These are phyloP conservation scores for Crucibulum laeve DNA, from an alignment of 768 basidiomycete genomes.

Conservation along the genomic window DNA sequence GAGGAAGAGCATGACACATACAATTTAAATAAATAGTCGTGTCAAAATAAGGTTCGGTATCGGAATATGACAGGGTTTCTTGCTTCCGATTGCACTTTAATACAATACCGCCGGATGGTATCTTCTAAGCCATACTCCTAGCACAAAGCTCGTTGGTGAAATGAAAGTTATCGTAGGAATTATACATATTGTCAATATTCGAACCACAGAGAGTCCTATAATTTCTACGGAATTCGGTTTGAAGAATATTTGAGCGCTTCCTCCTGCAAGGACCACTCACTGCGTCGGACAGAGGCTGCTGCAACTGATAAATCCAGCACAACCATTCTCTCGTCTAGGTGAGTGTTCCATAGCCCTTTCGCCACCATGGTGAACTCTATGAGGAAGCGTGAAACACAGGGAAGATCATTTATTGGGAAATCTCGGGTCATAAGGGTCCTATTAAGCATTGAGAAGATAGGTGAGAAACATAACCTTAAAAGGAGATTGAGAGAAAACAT, in stretches of 20 bases:
- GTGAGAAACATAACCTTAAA: background rate
- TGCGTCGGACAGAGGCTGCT: conserved; percentile 29
- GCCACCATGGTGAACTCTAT: conserved; percentile 41
- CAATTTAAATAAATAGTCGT: conserved; percentile 26
- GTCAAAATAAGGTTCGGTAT: conserved; percentile 40
- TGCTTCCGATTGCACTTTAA: conserved; percentile 41
- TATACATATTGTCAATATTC: conserved; percentile 30
- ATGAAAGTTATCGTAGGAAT: background rate
- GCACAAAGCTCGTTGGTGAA: background rate
- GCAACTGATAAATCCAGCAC: conserved; percentile 31
- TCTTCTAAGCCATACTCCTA: conserved; percentile 34
- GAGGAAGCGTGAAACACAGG: conserved; percentile 34
- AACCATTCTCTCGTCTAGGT: conserved; percentile 31
- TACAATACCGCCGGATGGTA: conserved; percentile 18
- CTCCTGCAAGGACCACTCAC: conserved; percentile 35
- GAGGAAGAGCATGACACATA: conserved; percentile 29
- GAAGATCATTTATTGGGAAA: conserved; percentile 18
- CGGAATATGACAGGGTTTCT: conserved; percentile 42
- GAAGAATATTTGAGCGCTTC: conserved; percentile 38
- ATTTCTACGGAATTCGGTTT: conserved; percentile 40
- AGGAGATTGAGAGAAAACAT: conserved; percentile 21
- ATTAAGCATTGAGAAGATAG: background rate
- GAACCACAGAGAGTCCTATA: conserved; percentile 38
- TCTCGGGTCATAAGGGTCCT: conserved; percentile 35
- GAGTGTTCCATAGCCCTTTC: conserved; percentile 28